phyloP scores from a whole-genome alignment of 1,284 basidiomycete genomes.

The Cerrena zonata region DNA sequence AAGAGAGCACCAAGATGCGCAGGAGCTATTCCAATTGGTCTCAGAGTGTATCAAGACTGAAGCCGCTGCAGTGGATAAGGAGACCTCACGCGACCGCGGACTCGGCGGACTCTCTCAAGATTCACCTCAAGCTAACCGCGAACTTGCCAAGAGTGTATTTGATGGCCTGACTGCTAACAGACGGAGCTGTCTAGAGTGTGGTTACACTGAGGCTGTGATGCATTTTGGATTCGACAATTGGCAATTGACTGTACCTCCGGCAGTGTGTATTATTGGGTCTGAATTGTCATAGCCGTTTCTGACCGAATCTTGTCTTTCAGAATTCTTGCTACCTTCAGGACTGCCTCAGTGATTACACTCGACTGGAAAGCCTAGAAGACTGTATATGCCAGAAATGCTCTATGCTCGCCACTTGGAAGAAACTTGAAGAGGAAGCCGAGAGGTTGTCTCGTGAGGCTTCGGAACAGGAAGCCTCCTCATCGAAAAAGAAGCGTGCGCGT shows the following conservation, averaged over 20 bases:
- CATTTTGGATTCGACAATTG: conserved; percentile 81
- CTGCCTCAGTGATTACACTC: conserved; percentile 77
- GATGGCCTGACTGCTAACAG: conserved; percentile 80
- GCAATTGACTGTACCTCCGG: conserved; percentile 70
- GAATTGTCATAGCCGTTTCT: neutral
- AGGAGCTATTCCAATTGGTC: conserved; percentile 88
- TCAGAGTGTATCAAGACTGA: conserved; percentile 85
- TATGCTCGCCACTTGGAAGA: conserved; percentile 60
- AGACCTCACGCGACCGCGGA: conserved; percentile 61
- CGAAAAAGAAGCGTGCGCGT: conserved; percentile 67
- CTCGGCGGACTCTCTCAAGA: conserved; percentile 39
- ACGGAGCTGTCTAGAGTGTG: conserved; percentile 74
- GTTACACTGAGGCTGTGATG: conserved; percentile 85
- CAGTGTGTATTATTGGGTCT: conserved; percentile 31
- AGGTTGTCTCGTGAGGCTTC: conserved; percentile 43
- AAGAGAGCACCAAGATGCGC: conserved; percentile 90
- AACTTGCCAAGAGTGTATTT: conserved; percentile 63
- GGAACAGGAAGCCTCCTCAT: conserved; percentile 41
- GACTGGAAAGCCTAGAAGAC: conserved; percentile 74
- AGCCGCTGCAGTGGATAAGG: conserved; percentile 56
- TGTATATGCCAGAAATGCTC: conserved; percentile 82
- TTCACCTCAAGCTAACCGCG: conserved; percentile 30
- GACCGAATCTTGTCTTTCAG: conserved; percentile 23
- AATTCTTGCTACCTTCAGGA: conserved; percentile 61
- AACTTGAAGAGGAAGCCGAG: conserved; percentile 54